These are phyloP conservation scores for Diplodia corticola DNA, from an alignment of 2,329 filamentous ascomycete genomes.

Conservation along the genomic window DNA sequence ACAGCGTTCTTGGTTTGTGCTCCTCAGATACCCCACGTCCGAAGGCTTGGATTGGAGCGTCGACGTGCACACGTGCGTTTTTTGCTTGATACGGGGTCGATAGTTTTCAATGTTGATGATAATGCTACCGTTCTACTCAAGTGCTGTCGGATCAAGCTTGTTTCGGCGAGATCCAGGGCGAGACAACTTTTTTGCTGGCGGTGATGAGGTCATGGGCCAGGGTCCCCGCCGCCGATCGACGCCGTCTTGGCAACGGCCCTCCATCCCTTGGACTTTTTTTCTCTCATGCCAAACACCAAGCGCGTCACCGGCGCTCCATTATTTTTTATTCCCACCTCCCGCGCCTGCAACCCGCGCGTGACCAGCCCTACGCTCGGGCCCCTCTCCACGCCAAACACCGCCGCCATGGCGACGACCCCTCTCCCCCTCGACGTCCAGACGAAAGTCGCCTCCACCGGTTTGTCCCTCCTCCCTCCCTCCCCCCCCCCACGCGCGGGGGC, in stretches of 20 bases:
- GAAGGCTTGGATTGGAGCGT: constrained; percentile 1
- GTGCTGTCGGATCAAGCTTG: background rate
- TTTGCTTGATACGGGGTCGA: background rate
- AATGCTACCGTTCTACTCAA: no score
- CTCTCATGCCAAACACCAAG: background rate
- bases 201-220: constrained; percentile 15
- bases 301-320: background rate
- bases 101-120: background rate
- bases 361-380: no score
- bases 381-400: background rate
- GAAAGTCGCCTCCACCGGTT: constrained; percentile 8
- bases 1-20: background rate
- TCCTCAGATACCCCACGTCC: constrained; percentile 16
- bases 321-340: no score
- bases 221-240: constrained; percentile 10
- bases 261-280: background rate
- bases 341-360: background rate
- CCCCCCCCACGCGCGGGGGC: no score
- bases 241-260: constrained; percentile 17
- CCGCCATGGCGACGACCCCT: background rate
- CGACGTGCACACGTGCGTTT: background rate
- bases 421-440: constrained; percentile 10
- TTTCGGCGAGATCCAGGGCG: background rate
- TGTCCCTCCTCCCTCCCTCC: background rate
- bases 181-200: background rate